A percentile compares a stretch with the other conserved stretches of the same genome.
phyloP scores from a whole-genome alignment of 768 basidiomycete species.

The Suillus luteus region DNA sequence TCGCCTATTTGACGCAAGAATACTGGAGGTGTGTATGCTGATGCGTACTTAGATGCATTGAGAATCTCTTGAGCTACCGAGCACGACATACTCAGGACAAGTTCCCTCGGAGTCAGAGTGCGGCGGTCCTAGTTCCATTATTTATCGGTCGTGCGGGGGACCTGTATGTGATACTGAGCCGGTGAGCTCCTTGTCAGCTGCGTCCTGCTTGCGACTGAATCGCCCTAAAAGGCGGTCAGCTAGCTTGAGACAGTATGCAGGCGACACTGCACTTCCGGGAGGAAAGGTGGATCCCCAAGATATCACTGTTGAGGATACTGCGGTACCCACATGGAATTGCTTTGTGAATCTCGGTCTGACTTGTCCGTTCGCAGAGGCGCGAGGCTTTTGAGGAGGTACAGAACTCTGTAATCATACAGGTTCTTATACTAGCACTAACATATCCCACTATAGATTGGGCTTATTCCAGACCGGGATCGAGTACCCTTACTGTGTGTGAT shows the following conservation, averaged over 20 bases:
- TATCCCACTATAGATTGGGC: constrained; percentile 64
- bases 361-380: constrained; percentile 54
- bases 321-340: constrained; percentile 49
- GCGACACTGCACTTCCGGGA: constrained; percentile 87
- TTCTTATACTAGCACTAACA: background rate
- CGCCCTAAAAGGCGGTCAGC: constrained; percentile 62
- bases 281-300: constrained; percentile 78
- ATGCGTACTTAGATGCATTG: constrained; percentile 23
- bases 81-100: constrained; percentile 32
- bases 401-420: background rate
- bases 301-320: constrained; percentile 72
- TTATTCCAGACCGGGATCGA: constrained; percentile 67
- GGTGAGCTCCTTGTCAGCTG: constrained; percentile 48
- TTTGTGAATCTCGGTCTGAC: background rate
- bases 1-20: background rate
- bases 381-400: constrained; percentile 90
- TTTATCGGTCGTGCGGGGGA: constrained; percentile 86
- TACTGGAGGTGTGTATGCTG: background rate
- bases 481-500: constrained; percentile 77
- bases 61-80: constrained; percentile 30
- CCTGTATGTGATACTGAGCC: constrained; percentile 80
- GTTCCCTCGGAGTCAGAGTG: constrained; percentile 59
- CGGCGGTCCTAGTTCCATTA: constrained; percentile 81
- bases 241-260: constrained; percentile 73
- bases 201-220: background rate